A percentile compares a stretch with the other conserved stretches of the same genome.
phyloP scores from a whole-genome alignment of 345 rosid genomes.

The Lepidium aucheri region DNA sequence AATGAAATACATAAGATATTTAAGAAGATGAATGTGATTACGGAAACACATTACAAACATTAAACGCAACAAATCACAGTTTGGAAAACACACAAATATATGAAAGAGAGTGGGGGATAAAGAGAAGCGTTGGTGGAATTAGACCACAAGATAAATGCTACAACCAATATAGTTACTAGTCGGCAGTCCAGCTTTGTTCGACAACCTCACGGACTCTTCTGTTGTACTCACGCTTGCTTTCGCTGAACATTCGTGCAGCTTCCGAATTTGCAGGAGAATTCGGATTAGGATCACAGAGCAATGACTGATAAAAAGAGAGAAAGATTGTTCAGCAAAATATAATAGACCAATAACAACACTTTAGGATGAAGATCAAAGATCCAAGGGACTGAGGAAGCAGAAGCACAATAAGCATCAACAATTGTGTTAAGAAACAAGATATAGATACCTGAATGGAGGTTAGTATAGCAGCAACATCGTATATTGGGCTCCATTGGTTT shows the following conservation, averaged over 20 bases:
- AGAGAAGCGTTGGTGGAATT: not conserved
- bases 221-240: slow-evolving; percentile 91
- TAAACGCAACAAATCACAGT: slow-evolving; percentile 13
- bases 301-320: slow-evolving; percentile 36
- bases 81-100: slow-evolving; percentile 10
- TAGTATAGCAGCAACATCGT: slow-evolving; percentile 78
- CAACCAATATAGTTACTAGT: slow-evolving; percentile 27
- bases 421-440: not conserved
- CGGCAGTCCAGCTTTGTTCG: slow-evolving; percentile 95
- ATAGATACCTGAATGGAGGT: slow-evolving; percentile 66
- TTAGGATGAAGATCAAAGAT: not conserved
- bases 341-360: not conserved
- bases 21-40: not conserved
- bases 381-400: not conserved
- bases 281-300: slow-evolving; percentile 95
- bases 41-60: slow-evolving; percentile 1
- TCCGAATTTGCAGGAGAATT: slow-evolving; percentile 98
- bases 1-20: not conserved
- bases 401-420: not conserved
- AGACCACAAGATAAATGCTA: slow-evolving; percentile 11
- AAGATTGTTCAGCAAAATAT: not conserved
- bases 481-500: slow-evolving; percentile 84
- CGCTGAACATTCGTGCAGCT: slow-evolving; percentile 96
- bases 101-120: not conserved
- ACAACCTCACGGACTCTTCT: slow-evolving; percentile 81